A percentile compares a stretch with the other conserved stretches of the same genome.
phyloP scores from a whole-genome alignment of 495 filamentous ascomycete species.

The Baudoinia panamericana region DNA sequence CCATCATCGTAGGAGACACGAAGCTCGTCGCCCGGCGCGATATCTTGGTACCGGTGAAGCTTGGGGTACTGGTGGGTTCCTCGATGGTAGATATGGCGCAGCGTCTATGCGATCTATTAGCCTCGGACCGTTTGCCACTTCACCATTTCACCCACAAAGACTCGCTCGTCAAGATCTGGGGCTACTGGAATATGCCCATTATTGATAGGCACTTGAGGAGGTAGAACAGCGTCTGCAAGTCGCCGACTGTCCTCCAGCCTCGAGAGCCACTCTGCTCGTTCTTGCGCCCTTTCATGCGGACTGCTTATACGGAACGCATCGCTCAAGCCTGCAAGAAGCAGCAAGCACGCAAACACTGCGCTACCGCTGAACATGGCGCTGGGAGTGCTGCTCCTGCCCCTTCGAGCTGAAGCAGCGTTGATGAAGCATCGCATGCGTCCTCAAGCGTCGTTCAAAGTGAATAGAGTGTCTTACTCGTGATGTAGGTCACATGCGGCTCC shows the following conservation, averaged over 20 bases:
- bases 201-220: no score
- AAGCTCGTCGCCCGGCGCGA: slow-evolving; percentile 48
- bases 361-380: slow-evolving; percentile 9
- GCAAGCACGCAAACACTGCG: slow-evolving; percentile 5
- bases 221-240: no score
- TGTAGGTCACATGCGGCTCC: no score
- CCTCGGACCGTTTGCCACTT: not conserved
- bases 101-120: slow-evolving; percentile 37
- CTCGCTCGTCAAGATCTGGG: slow-evolving; percentile 9
- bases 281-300: no score
- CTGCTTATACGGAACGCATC: no score
- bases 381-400: not conserved
- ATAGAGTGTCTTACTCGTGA: not conserved
- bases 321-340: slow-evolving; percentile 4
- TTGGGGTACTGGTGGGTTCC: slow-evolving; percentile 59
- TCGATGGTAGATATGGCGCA: slow-evolving; percentile 86
- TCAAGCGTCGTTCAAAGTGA: not conserved
- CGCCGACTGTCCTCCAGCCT: no score
- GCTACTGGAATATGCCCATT: no score
- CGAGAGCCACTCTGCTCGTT: no score
- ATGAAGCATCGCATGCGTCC: slow-evolving; percentile 18
- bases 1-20: slow-evolving; percentile 54
- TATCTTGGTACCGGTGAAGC: slow-evolving; percentile 61
- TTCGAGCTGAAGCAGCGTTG: slow-evolving; percentile 6
- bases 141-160: slow-evolving; percentile 7